These are phyloP conservation scores for Fusarium bulbicola DNA, from an alignment of 2,329 filamentous ascomycete genomes.

Conservation along the genomic window DNA sequence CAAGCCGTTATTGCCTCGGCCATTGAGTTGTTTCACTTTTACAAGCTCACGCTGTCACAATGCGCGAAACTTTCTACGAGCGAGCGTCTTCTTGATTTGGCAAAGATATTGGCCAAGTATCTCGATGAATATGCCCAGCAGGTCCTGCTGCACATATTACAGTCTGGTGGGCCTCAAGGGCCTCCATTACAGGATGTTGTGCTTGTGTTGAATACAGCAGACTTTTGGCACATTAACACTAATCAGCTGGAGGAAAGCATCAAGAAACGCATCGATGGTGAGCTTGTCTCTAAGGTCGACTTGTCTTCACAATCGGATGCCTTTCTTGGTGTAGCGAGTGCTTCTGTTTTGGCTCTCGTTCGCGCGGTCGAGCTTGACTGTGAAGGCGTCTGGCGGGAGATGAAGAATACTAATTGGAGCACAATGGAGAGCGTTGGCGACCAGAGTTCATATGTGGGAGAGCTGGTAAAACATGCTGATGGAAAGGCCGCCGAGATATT, in stretches of 20 bases:
- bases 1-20: slow-evolving; percentile 92
- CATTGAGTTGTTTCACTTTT: slow-evolving; percentile 97
- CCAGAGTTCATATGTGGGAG: slow-evolving; percentile 89
- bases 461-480: slow-evolving; percentile 79
- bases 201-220: slow-evolving; percentile 92
- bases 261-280: slow-evolving; percentile 85
- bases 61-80: slow-evolving; percentile 96
- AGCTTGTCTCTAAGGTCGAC: slow-evolving; percentile 80
- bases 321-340: slow-evolving; percentile 93
- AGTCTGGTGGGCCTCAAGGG: slow-evolving; percentile 62
- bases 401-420: slow-evolving; percentile 95
- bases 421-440: slow-evolving; percentile 93
- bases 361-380: slow-evolving; percentile 83
- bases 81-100: slow-evolving; percentile 84
- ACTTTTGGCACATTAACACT: slow-evolving; percentile 95
- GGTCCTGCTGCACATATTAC: slow-evolving; percentile 78
- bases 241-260: slow-evolving; percentile 95
- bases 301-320: slow-evolving; percentile 92
- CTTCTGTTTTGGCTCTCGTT: slow-evolving; percentile 84
- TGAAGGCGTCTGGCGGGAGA: slow-evolving; percentile 92
- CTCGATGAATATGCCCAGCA: slow-evolving; percentile 95
- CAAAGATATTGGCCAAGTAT: slow-evolving; percentile 88
- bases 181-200: slow-evolving; percentile 78
- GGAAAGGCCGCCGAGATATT: slow-evolving; percentile 78
- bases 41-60: slow-evolving; percentile 90